A percentile compares a stretch with the other conserved stretches of the same genome.
phyloP scores from a whole-genome alignment of 805 yeast species.

The Blastobotrys muscicola region DNA sequence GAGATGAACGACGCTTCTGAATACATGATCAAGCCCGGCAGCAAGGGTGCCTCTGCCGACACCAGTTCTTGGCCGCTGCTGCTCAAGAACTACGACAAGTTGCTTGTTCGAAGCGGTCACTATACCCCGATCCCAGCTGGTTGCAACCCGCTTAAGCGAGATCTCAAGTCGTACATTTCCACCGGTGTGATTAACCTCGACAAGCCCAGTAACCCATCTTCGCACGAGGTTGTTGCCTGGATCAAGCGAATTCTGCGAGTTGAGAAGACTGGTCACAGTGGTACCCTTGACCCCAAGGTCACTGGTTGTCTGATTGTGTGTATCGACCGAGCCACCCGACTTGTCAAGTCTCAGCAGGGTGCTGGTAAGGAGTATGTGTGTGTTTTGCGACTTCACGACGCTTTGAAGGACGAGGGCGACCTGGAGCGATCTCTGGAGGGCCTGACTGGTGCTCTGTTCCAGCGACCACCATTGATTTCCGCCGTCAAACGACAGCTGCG shows the following conservation, averaged over 20 bases:
- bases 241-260: slow-evolving; percentile 88
- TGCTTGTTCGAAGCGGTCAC: slow-evolving; percentile 91
- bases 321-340: slow-evolving; percentile 94
- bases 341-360: slow-evolving; percentile 98
- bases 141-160: slow-evolving; percentile 89
- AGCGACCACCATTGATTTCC: slow-evolving; percentile 97
- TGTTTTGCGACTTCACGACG: slow-evolving; percentile 91
- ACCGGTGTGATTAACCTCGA: slow-evolving; percentile 96
- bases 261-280: slow-evolving; percentile 98
- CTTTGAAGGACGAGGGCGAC: slow-evolving; percentile 81
- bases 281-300: slow-evolving; percentile 97
- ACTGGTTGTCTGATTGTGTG: slow-evolving; percentile 98
- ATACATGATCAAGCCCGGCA: slow-evolving; percentile 75
- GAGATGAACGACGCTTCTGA: slow-evolving; percentile 32
- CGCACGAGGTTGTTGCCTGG: slow-evolving; percentile 99
- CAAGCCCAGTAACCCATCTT: slow-evolving; percentile 96
- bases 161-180: slow-evolving; percentile 76
- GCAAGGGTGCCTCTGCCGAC: slow-evolving; percentile 62
- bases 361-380: slow-evolving; percentile 99
- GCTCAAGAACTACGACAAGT: slow-evolving; percentile 86
- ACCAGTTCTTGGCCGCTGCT: slow-evolving; percentile 94
- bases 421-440: slow-evolving; percentile 82
- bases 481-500: slow-evolving; percentile 99
- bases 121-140: slow-evolving; percentile 97
- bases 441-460: slow-evolving; percentile 96